Conservation (phyloP, 495 filamentous ascomycete genomes). For the Aspergillus indologenus region DNA sequence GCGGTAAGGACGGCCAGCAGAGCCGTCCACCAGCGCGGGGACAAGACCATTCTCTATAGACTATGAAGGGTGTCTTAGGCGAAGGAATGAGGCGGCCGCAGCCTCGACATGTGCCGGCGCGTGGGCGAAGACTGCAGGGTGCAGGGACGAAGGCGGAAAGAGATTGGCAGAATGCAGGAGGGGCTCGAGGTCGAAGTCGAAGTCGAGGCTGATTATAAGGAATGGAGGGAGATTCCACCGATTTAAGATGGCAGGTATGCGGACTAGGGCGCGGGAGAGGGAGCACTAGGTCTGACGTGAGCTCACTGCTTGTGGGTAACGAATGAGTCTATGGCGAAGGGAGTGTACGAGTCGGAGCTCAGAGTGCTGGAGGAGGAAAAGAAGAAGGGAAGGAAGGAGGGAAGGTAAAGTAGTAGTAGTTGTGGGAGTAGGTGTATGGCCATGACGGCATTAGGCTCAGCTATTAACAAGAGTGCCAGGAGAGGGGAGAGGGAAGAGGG, state of each 20-base stretch:
- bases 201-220: too few relatives aligned
- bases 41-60: not conserved
- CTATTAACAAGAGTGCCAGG: too few relatives aligned
- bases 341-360: not conserved
- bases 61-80: too few relatives aligned
- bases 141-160: not conserved
- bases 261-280: too few relatives aligned
- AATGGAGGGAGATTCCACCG: not conserved
- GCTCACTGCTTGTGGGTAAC: too few relatives aligned
- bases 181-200: not conserved
- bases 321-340: not conserved
- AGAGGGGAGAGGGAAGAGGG: not conserved
- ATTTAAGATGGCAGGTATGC: not conserved
- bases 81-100: not conserved
- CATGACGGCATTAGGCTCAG: slow-evolving; percentile 5
- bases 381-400: not conserved
- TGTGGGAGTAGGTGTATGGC: not conserved
- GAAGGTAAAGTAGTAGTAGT: not conserved
- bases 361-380: not conserved
- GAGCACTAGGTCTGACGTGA: not conserved
- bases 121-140: slow-evolving; percentile 1
- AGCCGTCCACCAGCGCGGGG: not conserved
- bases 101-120: not conserved
- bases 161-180: not conserved
- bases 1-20: slow-evolving; percentile 29